phyloP scores from a whole-genome alignment of 495 filamentous ascomycete genomes.

The Aspergillus ostianus region DNA sequence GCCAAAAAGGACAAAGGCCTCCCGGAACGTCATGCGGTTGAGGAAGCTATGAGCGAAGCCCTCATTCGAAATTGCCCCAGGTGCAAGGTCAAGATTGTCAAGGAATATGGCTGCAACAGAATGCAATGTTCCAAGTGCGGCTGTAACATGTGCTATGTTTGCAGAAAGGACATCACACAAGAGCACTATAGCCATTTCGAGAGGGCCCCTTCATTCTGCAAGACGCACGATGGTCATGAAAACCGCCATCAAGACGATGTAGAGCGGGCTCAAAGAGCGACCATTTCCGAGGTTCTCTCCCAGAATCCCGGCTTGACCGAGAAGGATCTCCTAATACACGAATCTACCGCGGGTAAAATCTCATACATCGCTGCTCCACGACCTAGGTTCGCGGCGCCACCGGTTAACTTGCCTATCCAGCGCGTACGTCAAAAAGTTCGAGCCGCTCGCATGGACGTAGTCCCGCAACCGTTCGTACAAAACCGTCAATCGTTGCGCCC shows the following conservation, averaged over 20 bases:
- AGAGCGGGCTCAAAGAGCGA: slow-evolving; percentile 58
- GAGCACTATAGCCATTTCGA: slow-evolving; percentile 28
- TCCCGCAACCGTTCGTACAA: neutral
- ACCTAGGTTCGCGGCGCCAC: neutral
- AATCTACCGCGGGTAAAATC: neutral
- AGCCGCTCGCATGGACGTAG: neutral
- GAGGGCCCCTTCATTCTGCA: slow-evolving; percentile 54
- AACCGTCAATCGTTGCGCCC: neutral
- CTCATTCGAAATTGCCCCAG: slow-evolving; percentile 61
- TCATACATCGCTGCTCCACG: neutral
- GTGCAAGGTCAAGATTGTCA: slow-evolving; percentile 65
- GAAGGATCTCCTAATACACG: slow-evolving; percentile 14
- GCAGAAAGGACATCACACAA: slow-evolving; percentile 47
- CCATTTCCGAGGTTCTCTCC: slow-evolving; percentile 37
- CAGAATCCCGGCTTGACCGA: slow-evolving; percentile 23
- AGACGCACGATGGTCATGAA: slow-evolving; percentile 57
- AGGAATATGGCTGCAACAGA: slow-evolving; percentile 82
- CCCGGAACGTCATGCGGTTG: slow-evolving; percentile 62
- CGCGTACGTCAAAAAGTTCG: neutral
- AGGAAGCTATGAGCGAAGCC: slow-evolving; percentile 82
- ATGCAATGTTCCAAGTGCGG: slow-evolving; percentile 65
- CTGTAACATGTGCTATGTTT: slow-evolving; percentile 67
- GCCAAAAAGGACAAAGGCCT: slow-evolving; percentile 56
- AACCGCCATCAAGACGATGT: slow-evolving; percentile 66
- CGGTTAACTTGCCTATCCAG: neutral